Evolutionary conservation across 2,329 filamentous ascomycete species (phyloP).

Genomic region (Paracorniculantispora psalliotae): DNA sequence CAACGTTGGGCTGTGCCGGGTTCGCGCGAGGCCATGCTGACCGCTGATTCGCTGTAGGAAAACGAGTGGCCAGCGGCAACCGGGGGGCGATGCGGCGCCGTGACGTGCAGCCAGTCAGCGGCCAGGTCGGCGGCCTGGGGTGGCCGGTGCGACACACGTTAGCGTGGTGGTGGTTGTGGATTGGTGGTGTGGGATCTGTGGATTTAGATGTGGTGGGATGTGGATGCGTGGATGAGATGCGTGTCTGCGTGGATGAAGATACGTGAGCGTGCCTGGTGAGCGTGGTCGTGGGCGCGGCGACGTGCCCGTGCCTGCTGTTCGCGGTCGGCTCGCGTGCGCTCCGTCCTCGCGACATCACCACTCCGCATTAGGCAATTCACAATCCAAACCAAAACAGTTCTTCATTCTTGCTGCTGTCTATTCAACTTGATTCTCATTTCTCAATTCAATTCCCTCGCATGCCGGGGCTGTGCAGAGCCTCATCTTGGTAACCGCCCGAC

Average conservation of each 20-base stretch:
- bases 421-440: no score
- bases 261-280: not conserved
- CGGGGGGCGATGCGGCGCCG: not conserved
- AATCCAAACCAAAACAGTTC: no score
- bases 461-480: constrained; percentile 13
- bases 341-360: not conserved
- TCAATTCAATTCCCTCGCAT: no score
- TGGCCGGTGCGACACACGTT: not conserved
- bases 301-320: not conserved
- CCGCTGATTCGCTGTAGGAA: constrained; percentile 8
- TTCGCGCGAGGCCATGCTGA: not conserved
- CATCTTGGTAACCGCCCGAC: constrained; percentile 11
- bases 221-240: not conserved
- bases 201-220: no score
- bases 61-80: constrained; percentile 12
- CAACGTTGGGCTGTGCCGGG: not conserved
- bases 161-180: not conserved
- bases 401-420: no score
- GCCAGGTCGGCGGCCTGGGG: not conserved
- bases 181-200: not conserved
- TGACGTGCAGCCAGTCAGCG: constrained; percentile 13
- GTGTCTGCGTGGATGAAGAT: not conserved
- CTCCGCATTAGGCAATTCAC: not conserved
- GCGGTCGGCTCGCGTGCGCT: no score
- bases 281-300: not conserved